phyloP scores from a whole-genome alignment of 2,329 filamentous ascomycete species.

The Scytalidium sp. region DNA sequence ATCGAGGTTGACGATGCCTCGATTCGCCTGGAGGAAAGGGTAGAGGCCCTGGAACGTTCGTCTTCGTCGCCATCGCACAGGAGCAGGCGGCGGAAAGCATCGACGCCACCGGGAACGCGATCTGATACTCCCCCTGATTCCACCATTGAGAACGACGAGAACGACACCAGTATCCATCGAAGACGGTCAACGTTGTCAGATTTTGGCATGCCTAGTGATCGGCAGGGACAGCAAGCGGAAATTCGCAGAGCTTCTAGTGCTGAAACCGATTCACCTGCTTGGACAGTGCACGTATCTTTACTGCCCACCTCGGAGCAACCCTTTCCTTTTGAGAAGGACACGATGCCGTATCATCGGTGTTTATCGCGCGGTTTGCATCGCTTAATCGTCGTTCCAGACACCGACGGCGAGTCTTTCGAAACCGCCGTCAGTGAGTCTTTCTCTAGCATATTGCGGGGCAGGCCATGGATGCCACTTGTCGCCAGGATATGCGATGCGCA shows the following conservation, averaged over 20 bases:
- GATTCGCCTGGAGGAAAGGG: constrained; percentile 29
- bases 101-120: constrained; percentile 18
- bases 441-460: constrained; percentile 43
- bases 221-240: not conserved
- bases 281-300: constrained; percentile 60
- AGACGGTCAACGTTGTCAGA: not conserved
- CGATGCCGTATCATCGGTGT: constrained; percentile 58
- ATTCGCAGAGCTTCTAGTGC: constrained; percentile 14
- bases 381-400: constrained; percentile 51
- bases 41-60: constrained; percentile 21
- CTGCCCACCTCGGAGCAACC: constrained; percentile 51
- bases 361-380: constrained; percentile 58
- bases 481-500: constrained; percentile 55
- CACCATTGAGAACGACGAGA: not conserved
- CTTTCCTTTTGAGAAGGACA: constrained; percentile 61
- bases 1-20: constrained; percentile 30
- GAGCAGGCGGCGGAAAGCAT: constrained; percentile 22
- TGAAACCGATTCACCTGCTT: constrained; percentile 35
- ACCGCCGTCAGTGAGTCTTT: constrained; percentile 49
- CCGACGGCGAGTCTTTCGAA: constrained; percentile 46
- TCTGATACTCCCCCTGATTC: not conserved
- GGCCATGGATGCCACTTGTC: constrained; percentile 56
- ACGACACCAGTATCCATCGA: not conserved
- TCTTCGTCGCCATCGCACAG: constrained; percentile 6
- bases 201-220: not conserved